A percentile compares a stretch with the other conserved stretches of the same genome.
phyloP scores from a whole-genome alignment of 768 basidiomycete genomes.

The Suillus discolor region DNA sequence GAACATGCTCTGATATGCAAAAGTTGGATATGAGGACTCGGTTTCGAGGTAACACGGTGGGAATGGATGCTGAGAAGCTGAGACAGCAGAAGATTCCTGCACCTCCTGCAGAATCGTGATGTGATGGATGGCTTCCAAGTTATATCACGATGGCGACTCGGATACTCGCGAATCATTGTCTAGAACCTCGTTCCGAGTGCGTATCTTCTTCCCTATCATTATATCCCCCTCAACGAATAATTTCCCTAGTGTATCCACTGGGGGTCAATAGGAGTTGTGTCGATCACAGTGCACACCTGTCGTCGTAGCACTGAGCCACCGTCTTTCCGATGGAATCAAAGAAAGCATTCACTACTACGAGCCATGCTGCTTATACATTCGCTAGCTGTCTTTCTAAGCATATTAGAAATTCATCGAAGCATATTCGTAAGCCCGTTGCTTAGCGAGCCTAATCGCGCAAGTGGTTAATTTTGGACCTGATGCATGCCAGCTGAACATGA shows the following conservation, averaged over 20 bases:
- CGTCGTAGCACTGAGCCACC: background rate
- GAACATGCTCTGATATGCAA: background rate
- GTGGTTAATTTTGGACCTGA: conserved; percentile 3
- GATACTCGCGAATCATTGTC: background rate
- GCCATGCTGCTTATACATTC: background rate
- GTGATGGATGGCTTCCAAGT: background rate
- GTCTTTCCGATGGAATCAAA: background rate
- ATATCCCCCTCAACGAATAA: background rate
- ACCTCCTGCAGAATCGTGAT: conserved; percentile 8
- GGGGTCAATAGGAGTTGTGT: background rate
- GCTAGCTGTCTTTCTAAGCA: background rate
- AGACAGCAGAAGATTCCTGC: conserved; percentile 11
- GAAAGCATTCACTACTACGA: background rate
- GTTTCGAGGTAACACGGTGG: conserved; percentile 72
- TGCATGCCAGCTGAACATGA: background rate
- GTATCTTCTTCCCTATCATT: background rate
- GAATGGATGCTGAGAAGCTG: conserved; percentile 39
- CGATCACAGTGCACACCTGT: background rate
- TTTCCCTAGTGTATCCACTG: background rate
- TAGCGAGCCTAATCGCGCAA: background rate
- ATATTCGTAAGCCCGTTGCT: background rate
- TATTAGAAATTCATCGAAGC: background rate
- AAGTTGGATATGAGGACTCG: conserved; percentile 87
- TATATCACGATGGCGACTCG: background rate
- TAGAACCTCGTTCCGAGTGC: background rate